These are phyloP conservation scores for Centaurea solstitialis DNA, from an alignment of 129 eudicot genomes.

Conservation along the genomic window DNA sequence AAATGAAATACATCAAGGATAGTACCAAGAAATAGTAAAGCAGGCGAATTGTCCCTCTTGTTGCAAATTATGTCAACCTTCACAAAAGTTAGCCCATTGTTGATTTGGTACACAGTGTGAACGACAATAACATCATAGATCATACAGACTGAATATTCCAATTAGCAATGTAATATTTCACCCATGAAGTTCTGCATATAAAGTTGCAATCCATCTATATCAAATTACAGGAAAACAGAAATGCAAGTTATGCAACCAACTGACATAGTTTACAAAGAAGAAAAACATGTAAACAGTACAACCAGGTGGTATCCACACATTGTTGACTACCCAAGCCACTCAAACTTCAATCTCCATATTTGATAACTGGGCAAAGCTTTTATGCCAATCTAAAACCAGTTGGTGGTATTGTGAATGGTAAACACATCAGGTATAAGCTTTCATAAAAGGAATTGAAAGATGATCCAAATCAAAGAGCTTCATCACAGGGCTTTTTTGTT, in stretches of 20 bases:
- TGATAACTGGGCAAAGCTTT: not conserved
- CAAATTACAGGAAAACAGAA: not conserved
- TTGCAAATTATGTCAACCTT: conserved; percentile 78
- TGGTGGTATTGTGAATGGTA: too few relatives aligned
- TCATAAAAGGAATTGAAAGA: not conserved
- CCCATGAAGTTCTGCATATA: not conserved
- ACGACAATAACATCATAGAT: conserved; percentile 13
- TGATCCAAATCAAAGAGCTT: not conserved
- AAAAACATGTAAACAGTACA: not conserved
- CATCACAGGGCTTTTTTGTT: too few relatives aligned
- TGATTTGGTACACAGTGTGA: conserved; percentile 45
- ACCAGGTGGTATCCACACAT: not conserved
- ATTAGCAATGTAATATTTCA: not conserved
- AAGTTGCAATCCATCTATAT: not conserved
- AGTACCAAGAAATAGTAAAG: conserved; percentile 77
- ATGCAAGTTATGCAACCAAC: not conserved
- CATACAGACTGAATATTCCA: conserved; percentile 6
- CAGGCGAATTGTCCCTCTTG: conserved; percentile 84
- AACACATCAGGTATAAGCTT: too few relatives aligned
- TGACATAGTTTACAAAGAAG: not conserved
- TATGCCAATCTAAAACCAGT: not conserved
- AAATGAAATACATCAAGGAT: conserved; percentile 11
- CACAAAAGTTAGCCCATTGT: conserved; percentile 88
- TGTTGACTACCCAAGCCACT: conserved; percentile 3
- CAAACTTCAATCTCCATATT: not conserved